Evolutionary conservation across 192 early-diverging fungal species (phyloP), one percentile per base, ranked within the genome.

Genomic region (Rhizophagus prolifer): DNA sequence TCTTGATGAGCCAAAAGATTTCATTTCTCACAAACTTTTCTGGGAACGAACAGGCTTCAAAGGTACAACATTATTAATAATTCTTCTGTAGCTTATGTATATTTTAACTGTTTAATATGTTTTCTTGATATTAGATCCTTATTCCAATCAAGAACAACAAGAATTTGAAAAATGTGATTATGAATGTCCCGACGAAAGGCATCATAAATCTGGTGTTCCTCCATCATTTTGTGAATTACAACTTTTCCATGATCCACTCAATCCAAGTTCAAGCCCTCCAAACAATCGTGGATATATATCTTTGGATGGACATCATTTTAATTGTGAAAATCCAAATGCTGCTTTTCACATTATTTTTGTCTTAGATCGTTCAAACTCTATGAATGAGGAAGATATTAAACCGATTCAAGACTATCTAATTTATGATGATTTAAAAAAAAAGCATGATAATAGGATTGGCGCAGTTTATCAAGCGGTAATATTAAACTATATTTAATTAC

Each of bases 341-440:
- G 38, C 2, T 16, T 79, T 66, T 67, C 71, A 79, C 65, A 79
- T 79, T 74, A 54, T 79, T 19, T 79, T 79, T 16, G 78, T 65
- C 1, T 19, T 79, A 1, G 71, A 79, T 54, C 23, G 28, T 50
- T 54, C 41, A 14, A 31, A 34, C 0, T 79, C 78, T 16, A 79
- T 79, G 78, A n/a, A 23, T 13, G 10, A 0, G 31, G 28, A 21
- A 50, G 78, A 74, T 74, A n/a, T 19, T 1, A 41, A 58, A 58
- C 78, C 78, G 1, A 9, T n/a, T 26, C 41, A 0, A 5, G 2
- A 50, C 10, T 30, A 9, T 9, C n/a, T 23, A 47, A 13, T 7
- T 21, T 28, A 19, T 8, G 12, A 13, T 9, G 3, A 30, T 9
- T 28, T 79, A 1, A 31, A 19, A 26, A 19, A 34, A 23, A 50